These are phyloP conservation scores for Curvularia sp. DNA, from an alignment of 2,329 filamentous ascomycete genomes.

Conservation along the genomic window DNA sequence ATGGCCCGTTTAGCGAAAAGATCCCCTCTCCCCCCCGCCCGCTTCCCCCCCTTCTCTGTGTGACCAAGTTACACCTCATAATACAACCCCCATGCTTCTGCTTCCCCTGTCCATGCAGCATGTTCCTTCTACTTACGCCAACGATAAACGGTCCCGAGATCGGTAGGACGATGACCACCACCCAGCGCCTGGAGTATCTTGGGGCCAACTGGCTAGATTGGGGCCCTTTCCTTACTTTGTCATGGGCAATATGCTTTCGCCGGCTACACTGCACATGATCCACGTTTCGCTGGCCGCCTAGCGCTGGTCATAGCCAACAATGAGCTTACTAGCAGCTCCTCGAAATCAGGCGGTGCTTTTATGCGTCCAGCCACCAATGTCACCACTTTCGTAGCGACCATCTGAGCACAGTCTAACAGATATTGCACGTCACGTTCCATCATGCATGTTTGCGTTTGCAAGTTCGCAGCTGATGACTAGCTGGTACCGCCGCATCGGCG, in stretches of 20 bases:
- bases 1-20: constrained; percentile 17
- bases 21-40: not conserved
- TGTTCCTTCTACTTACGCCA: constrained; percentile 25
- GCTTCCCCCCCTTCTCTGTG: constrained; percentile 17
- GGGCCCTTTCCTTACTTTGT: constrained; percentile 32
- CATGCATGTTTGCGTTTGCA: constrained; percentile 17
- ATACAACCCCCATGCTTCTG: constrained; percentile 18
- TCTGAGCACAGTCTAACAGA: constrained; percentile 19
- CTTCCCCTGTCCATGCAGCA: constrained; percentile 25
- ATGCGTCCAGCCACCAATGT: constrained; percentile 24
- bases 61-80: constrained; percentile 22
- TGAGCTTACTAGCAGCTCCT: constrained; percentile 17
- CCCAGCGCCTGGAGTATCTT: constrained; percentile 9
- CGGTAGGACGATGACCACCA: constrained; percentile 14
- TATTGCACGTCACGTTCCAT: constrained; percentile 14
- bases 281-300: constrained; percentile 26
- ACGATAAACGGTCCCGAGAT: constrained; percentile 19
- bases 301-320: constrained; percentile 28
- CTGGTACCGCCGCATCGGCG: not conserved
- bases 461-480: not conserved
- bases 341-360: constrained; percentile 18
- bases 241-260: constrained; percentile 29
- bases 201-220: constrained; percentile 27
- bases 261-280: constrained; percentile 28
- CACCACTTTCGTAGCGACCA: constrained; percentile 32